These are phyloP conservation scores for Leccinum truebloodii DNA, from an alignment of 768 basidiomycete species.

Conservation along the genomic window DNA sequence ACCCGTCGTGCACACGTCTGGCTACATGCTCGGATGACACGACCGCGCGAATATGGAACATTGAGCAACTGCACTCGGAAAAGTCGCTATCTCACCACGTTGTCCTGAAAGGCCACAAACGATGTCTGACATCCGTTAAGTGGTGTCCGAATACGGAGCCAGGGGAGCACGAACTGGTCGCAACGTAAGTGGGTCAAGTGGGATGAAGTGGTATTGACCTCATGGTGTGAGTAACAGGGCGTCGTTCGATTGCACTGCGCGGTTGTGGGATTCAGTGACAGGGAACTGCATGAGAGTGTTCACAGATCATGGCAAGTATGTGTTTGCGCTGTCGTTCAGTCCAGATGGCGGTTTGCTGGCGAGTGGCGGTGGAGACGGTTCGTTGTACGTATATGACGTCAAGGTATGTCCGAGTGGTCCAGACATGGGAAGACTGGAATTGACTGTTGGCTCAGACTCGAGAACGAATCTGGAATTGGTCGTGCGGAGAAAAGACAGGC, in stretches of 20 bases:
- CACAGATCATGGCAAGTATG: conserved; percentile 65
- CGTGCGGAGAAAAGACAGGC: conserved; percentile 58
- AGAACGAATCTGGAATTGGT: conserved; percentile 65
- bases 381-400: conserved; percentile 69
- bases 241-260: conserved; percentile 79
- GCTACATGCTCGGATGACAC: conserved; percentile 84
- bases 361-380: conserved; percentile 80
- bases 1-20: conserved; percentile 61
- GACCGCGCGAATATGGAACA: conserved; percentile 76
- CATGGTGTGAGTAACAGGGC: conserved; percentile 43
- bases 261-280: conserved; percentile 80
- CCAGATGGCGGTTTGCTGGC: conserved; percentile 72
- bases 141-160: conserved; percentile 64
- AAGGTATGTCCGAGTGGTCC: conserved; percentile 49
- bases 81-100: conserved; percentile 24
- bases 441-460: conserved; percentile 37
- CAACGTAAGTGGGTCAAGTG: conserved; percentile 55
- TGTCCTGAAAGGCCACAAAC: conserved; percentile 62
- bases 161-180: conserved; percentile 60
- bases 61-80: conserved; percentile 45
- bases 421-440: not conserved
- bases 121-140: conserved; percentile 62
- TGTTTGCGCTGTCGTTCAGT: conserved; percentile 76
- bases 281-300: conserved; percentile 76
- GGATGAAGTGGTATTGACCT: conserved; percentile 4